Evolutionary conservation across 129 eudicot genomes (phyloP), one percentile per base, ranked within the genome.

Genomic region (Chrysanthemum seticuspe): DNA sequence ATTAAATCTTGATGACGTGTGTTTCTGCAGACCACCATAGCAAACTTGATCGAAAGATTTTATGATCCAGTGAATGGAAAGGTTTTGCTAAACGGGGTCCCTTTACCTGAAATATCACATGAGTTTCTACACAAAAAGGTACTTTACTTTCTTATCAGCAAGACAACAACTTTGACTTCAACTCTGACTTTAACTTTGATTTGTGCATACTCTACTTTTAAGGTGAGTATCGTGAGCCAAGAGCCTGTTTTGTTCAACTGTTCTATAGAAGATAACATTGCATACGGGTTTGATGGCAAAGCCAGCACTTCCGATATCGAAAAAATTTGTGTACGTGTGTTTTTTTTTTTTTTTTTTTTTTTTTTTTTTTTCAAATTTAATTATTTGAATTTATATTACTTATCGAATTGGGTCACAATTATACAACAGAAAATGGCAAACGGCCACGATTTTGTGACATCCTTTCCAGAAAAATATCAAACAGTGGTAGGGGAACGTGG

Each of bases 401-500:
- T 18, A 50, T 13, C 71, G 77, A 78, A 49, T 8, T 15, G 63
- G 44, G 53, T 40, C 10, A 40, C 47, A 40, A 40, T 40, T 40
- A 60, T 68, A 49, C 53, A 65, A 61, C 81, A 79, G 87, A 83
- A 80, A 83, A 79, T 83, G 86, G 89, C 89, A 9, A 78, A 85
- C 12, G 86, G 86, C 68, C 89, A 84, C n/a, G 88, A 80, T 48
- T 84, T 84, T 67, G 78, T 84, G 51, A 45, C 81, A 7, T 73
- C 85, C 3, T 81, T 85, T 54, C 89, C 89, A 0, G 86, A 85
- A 40, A 75, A 79, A 50, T 85, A 85, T 54, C 82, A 78, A 71
- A 85, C 89, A 21, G 76, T 78, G 12, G 89, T 85, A 48, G 89
- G 89, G 18, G 89, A 85, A 76, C 86, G 86, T 44, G 89, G 89